Evolutionary conservation across 1,284 basidiomycete genomes (phyloP), one percentile per base, ranked within the genome.

Genomic region (Malassezia restricta): DNA sequence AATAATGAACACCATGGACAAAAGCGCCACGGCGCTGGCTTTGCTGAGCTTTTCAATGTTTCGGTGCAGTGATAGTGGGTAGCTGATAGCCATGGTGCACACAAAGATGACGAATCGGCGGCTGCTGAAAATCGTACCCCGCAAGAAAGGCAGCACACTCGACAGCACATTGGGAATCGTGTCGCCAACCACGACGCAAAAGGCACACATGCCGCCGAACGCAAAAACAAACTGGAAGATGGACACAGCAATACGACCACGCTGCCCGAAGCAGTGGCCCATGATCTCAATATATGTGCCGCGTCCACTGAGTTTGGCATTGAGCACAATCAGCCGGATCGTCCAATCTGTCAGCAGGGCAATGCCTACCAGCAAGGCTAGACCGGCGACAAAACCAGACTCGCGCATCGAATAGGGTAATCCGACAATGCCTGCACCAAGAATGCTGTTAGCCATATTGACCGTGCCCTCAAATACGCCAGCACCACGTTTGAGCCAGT

Each of bases 191-290:
- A 66, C 65, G 17, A 70, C 68, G 54, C 68, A 69, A 31, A 72
- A 73, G 9, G 70, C 70, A 50, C 63, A 74, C 80, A 66, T 75
- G 82, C 89, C 90, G 65, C 92, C 92, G 62, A 94, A 95, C 2
- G 92, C 92, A 68, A 96, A 96, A 0, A 89, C 80, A 67, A 98
- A 96, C 71, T 98, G 94, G 74, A 98, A 98, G 74, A 96, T 85
- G 0, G 90, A 94, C 11, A 96, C 89, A 0, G 88, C 87, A 3
- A 87, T 54, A 37, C 40, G 49, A 3, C 70, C 70, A 27, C 65
- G 54, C 12, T 81, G 76, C 8, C 94, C 94, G 69, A 92, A 99
- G 75, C 90, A 95, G 53, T 85, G 85, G 68, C 87, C 79, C 89
- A 96, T 94, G 58, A 94, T 87, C 63, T 87, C 92, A 61, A 95